These are phyloP conservation scores for Ogataea methanolica DNA, from an alignment of 805 yeast species.

Conservation along the genomic window DNA sequence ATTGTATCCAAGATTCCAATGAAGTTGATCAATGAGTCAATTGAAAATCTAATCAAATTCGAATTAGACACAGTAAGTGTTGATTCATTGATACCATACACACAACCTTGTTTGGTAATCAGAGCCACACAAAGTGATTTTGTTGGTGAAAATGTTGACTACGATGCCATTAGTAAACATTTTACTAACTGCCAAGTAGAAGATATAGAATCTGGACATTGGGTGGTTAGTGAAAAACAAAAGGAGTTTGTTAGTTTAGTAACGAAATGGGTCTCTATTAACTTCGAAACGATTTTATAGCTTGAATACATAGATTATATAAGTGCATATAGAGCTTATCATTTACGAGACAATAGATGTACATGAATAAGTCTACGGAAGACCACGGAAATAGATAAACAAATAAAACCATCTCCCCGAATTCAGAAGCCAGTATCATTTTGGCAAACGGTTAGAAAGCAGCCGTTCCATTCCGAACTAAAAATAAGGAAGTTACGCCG, in stretches of 20 bases:
- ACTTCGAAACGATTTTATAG: not conserved
- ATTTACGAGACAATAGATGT: too few relatives aligned
- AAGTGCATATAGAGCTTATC: too few relatives aligned
- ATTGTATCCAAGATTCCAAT: constrained; percentile 53
- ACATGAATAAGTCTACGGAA: too few relatives aligned
- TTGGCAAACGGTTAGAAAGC: too few relatives aligned
- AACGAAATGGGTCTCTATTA: constrained; percentile 38
- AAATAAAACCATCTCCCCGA: too few relatives aligned
- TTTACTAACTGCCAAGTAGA: constrained; percentile 67
- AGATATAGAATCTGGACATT: constrained; percentile 81
- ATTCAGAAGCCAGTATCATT: too few relatives aligned
- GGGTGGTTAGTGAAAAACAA: constrained; percentile 86
- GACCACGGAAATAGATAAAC: too few relatives aligned
- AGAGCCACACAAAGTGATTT: constrained; percentile 63
- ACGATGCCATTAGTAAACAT: constrained; percentile 10
- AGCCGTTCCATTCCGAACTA: too few relatives aligned
- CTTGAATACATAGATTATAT: not conserved
- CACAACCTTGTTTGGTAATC: constrained; percentile 71
- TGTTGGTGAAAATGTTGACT: constrained; percentile 20
- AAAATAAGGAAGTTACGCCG: constrained; percentile 1
- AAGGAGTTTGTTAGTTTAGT: constrained; percentile 60
- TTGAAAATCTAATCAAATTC: constrained; percentile 62
- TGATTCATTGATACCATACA: constrained; percentile 39
- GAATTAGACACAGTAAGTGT: constrained; percentile 17
- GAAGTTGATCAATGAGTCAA: constrained; percentile 53